These are phyloP conservation scores for Metschnikowia sp. DNA, from an alignment of 805 yeast species.

Conservation along the genomic window DNA sequence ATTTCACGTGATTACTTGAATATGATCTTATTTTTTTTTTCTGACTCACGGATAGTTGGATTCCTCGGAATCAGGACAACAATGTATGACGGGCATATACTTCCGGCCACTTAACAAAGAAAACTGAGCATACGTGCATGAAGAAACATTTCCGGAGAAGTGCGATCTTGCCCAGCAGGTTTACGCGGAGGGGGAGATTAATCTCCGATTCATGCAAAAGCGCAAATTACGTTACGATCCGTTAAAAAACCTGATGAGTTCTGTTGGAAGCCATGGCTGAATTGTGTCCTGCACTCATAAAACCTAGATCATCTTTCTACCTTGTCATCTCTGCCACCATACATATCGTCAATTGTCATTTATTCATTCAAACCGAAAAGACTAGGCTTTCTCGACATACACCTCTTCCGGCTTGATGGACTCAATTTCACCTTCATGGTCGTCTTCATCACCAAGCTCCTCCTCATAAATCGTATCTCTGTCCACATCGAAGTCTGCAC, in stretches of 20 bases:
- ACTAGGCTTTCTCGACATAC: not conserved
- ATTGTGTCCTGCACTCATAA: not conserved
- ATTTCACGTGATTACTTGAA: too few species aligned
- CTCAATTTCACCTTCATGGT: conserved; percentile 4
- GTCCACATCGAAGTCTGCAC: conserved; percentile 17
- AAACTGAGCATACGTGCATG: too few species aligned
- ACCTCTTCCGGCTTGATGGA: conserved; percentile 7
- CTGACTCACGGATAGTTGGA: too few species aligned
- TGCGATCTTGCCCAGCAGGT: not conserved
- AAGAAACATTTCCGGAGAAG: too few species aligned
- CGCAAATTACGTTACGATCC: not conserved
- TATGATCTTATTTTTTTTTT: too few species aligned
- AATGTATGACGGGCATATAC: too few species aligned
- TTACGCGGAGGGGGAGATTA: not conserved
- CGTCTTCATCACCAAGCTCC: conserved; percentile 7
- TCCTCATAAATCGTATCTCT: conserved; percentile 14
- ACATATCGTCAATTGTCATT: not conserved
- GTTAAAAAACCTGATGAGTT: too few species aligned
- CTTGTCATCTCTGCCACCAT: not conserved
- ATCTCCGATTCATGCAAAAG: not conserved
- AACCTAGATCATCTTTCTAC: not conserved
- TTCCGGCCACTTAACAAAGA: too few species aligned
- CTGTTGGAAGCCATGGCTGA: too few species aligned
- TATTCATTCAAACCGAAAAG: too few species aligned
- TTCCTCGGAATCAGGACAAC: too few species aligned